phyloP scores from a whole-genome alignment of 192 early-diverging fungal species.

The Linnemannia exigua region DNA sequence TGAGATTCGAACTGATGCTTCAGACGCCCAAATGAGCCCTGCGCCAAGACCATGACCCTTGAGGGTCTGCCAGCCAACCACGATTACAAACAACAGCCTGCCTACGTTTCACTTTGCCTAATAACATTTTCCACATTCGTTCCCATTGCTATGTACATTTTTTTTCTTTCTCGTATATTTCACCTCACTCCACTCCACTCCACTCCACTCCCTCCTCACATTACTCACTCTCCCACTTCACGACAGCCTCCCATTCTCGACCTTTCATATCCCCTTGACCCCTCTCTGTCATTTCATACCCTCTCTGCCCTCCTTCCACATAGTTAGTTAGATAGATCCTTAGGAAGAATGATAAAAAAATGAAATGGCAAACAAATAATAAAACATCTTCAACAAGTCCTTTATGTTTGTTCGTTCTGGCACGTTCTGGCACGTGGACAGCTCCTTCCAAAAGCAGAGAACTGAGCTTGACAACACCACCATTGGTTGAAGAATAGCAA shows the following conservation, averaged over 20 bases:
- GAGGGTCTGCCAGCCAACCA: slow-evolving; percentile 7
- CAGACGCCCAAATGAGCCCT: slow-evolving; percentile 18
- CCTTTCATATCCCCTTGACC: neutral
- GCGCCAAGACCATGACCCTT: slow-evolving; percentile 30
- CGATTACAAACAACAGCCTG: slow-evolving; percentile 8
- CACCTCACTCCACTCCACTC: neutral
- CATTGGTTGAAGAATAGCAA: neutral
- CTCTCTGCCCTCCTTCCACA: neutral
- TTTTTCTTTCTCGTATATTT: neutral
- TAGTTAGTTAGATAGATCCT: slow-evolving; percentile 7
- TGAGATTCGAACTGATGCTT: slow-evolving; percentile 34
- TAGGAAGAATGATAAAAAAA: neutral
- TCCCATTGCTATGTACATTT: neutral
- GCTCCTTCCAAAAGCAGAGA: neutral
- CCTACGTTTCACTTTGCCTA: slow-evolving; percentile 4
- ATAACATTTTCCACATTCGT: neutral
- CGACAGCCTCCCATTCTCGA: neutral
- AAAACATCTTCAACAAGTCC: neutral
- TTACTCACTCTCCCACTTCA: neutral
- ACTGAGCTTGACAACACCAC: neutral
- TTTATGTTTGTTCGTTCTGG: too few relatives aligned
- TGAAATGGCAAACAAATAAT: neutral
- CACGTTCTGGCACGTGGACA: neutral
- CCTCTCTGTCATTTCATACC: neutral
- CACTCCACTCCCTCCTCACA: neutral